phyloP scores from a whole-genome alignment of 176 grass and related monocot species.

The maize (Zea mays) region DNA sequence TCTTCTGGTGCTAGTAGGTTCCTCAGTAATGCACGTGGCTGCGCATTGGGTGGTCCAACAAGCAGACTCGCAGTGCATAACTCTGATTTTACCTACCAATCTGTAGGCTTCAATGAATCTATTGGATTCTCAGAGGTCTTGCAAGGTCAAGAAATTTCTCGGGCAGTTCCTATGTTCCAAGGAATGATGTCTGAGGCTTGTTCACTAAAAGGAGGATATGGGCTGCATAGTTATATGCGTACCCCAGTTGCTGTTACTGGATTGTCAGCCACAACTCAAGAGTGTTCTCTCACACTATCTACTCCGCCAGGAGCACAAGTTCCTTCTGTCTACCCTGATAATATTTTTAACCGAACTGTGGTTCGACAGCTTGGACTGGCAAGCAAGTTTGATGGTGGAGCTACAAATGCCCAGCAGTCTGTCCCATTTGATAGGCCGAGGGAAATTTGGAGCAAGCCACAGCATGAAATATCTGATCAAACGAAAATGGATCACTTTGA shows the following conservation, averaged over 20 bases:
- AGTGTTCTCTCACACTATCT: constrained; percentile 50
- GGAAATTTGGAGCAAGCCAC: not conserved
- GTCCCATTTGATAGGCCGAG: not conserved
- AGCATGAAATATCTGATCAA: constrained; percentile 10
- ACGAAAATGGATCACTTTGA: constrained; percentile 13
- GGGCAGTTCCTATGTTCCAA: constrained; percentile 46
- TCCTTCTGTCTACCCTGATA: constrained; percentile 47
- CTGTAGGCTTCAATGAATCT: constrained; percentile 85
- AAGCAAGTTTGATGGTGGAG: constrained; percentile 20
- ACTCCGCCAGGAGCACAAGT: constrained; percentile 42
- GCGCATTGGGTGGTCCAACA: constrained; percentile 42
- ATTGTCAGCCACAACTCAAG: constrained; percentile 47
- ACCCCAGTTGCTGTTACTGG: constrained; percentile 38
- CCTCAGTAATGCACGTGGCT: constrained; percentile 37
- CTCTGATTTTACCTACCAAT: constrained; percentile 60
- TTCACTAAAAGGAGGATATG: constrained; percentile 39
- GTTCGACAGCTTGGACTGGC: constrained; percentile 26
- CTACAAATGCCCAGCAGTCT: constrained; percentile 32
- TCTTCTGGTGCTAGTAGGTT: constrained; percentile 38
- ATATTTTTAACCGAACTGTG: constrained; percentile 49
- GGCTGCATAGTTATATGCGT: constrained; percentile 22
- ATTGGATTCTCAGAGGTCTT: constrained; percentile 92
- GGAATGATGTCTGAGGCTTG: constrained; percentile 47
- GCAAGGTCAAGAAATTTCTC: constrained; percentile 99
- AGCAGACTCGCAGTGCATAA: constrained; percentile 39